Evolutionary conservation across 2,329 filamentous ascomycete genomes (phyloP), one percentile per base, ranked within the genome.

Genomic region (Pseudocercospora vitis): DNA sequence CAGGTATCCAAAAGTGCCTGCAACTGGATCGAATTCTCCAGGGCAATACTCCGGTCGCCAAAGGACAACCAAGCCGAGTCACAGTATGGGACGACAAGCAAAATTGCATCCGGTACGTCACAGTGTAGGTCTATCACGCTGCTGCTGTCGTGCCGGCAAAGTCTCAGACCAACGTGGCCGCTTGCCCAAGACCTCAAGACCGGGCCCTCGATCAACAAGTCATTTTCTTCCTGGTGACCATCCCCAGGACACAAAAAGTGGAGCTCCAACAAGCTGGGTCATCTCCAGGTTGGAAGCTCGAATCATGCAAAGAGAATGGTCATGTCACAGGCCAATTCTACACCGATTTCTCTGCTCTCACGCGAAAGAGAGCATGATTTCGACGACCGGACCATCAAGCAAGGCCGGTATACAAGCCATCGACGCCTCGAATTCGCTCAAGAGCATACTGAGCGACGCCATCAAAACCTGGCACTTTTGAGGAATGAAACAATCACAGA

Each of bases 391-490:
- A 14, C 42, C 24, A 18, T 40, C 42, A 45, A 11, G 14, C 28
- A 14, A 31, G 26, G 12, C 12, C 42, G n/a, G n/a, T n/a, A n/a
- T n/a, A n/a, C n/a, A n/a, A 24, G 26, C 5, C 26, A 11, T 45
- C 21, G 35, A 40, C 26, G 42, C 42, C 42, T 45, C 21, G 26
- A 19, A 45, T 45, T 29, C 42, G 42, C 24, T 45, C 24, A 14
- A 28, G 21, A 29, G 42, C 42, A 45, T 45, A 26, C 28, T 28
- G 42, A 45, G n/a, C 42, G 42, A 45, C 42, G 42, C 23, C 42
- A 26, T 16, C 16, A 26, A 28, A 45, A 29, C 24, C 12, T 24
- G 42, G 42, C 42, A 45, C 42, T 45, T 45, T 19, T 18, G 42
- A 16, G 3, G 42, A 26, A 44, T 23, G 39, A 44, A 44, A 44